phyloP scores from a whole-genome alignment of 1,139 yeast species.

The Geotrichum aggregatum region DNA sequence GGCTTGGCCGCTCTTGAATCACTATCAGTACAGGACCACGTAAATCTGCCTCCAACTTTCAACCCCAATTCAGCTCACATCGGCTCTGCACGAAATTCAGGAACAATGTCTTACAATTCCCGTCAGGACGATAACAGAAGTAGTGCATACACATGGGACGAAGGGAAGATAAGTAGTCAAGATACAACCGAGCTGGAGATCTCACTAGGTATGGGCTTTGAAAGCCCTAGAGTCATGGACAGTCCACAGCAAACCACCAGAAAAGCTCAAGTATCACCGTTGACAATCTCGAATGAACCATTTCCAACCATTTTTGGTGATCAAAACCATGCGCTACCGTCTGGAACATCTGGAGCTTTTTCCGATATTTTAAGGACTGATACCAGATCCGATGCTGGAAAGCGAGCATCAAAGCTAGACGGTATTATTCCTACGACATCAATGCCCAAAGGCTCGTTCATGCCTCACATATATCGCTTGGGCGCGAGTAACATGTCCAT shows the following conservation, averaged over 20 bases:
- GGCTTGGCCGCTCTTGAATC: too few species aligned
- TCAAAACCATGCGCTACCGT: background rate
- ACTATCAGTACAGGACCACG: too few species aligned
- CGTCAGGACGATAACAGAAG: background rate
- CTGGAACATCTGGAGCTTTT: conserved; percentile 4
- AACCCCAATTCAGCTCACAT: background rate
- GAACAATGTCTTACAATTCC: background rate
- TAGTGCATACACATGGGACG: background rate
- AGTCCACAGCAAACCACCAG: background rate
- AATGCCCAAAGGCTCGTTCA: background rate
- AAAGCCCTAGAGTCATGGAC: background rate
- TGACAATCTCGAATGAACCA: background rate
- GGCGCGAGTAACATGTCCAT: background rate
- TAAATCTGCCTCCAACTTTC: background rate
- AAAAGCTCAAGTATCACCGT: background rate
- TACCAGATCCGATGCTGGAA: too few species aligned
- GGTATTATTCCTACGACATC: background rate
- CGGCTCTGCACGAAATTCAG: background rate
- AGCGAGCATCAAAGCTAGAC: too few species aligned
- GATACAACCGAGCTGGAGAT: background rate
- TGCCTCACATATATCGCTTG: background rate
- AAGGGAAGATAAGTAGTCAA: background rate
- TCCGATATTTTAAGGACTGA: background rate
- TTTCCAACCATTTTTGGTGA: background rate
- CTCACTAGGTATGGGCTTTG: background rate